These are phyloP conservation scores for Ormosia semicastrata DNA, from an alignment of 306 rosid species.

Conservation along the genomic window DNA sequence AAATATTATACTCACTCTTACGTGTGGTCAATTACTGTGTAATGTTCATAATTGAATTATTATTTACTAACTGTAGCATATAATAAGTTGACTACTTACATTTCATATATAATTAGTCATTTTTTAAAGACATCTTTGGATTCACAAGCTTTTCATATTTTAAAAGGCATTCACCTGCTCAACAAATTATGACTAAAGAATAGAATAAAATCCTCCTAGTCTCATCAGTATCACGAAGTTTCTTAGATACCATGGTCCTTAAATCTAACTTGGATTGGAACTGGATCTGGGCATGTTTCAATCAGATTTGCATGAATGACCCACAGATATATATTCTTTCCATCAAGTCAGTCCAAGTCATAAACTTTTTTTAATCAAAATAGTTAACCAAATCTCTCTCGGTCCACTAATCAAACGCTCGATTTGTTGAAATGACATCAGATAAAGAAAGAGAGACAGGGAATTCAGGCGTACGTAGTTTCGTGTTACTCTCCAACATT, in stretches of 20 bases:
- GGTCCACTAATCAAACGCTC: too few species aligned
- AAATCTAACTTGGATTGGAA: neutral
- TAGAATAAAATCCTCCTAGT: neutral
- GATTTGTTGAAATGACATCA: neutral
- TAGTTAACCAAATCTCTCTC: neutral
- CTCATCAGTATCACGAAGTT: neutral
- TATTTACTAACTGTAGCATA: too few species aligned
- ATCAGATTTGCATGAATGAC: neutral
- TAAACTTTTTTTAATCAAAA: neutral
- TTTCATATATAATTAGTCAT: too few species aligned
- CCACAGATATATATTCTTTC: neutral
- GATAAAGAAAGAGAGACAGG: neutral
- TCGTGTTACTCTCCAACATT: neutral
- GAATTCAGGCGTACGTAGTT: neutral
- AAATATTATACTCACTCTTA: too few species aligned
- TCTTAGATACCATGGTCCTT: neutral
- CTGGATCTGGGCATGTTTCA: neutral
- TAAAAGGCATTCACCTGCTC: neutral
- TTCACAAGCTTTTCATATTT: neutral
- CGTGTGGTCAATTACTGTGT: too few species aligned
- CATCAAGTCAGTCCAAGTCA: neutral
- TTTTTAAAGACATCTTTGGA: too few species aligned
- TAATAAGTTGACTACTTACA: too few species aligned
- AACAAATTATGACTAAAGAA: neutral
- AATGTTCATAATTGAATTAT: too few species aligned